A percentile compares a stretch with the other conserved stretches of the same genome.
phyloP scores from a whole-genome alignment of 129 eudicot species.

The Tagetes erecta region DNA sequence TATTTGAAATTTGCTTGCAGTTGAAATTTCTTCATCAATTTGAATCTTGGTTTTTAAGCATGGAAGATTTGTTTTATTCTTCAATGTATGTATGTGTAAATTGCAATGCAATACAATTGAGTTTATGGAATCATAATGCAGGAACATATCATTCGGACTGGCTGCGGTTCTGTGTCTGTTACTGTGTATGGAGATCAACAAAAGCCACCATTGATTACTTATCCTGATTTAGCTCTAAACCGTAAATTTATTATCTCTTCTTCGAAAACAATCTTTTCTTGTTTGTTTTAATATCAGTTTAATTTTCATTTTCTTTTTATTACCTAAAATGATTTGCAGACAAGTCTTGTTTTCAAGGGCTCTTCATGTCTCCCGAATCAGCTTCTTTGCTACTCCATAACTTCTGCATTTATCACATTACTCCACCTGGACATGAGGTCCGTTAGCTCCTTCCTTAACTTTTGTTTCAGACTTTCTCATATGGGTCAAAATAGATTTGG shows the following conservation, averaged over 20 bases:
- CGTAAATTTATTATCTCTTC: conserved; percentile 44
- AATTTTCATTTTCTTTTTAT: not conserved
- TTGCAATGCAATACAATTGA: no score
- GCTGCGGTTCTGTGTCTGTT: conserved; percentile 85
- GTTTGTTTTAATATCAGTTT: not conserved
- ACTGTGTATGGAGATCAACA: conserved; percentile 92
- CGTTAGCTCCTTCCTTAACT: conserved; percentile 31
- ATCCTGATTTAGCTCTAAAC: conserved; percentile 93
- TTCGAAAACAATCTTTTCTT: not conserved
- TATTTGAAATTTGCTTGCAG: no score
- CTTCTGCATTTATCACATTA: conserved; percentile 93
- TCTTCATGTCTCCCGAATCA: conserved; percentile 87
- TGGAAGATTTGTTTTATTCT: no score
- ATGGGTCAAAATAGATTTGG: not conserved
- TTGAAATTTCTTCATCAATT: no score
- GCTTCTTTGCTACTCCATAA: conserved; percentile 92
- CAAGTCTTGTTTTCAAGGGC: conserved; percentile 88
- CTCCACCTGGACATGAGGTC: conserved; percentile 99
- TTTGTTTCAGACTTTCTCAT: conserved; percentile 9
- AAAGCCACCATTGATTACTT: conserved; percentile 90
- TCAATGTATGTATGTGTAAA: no score
- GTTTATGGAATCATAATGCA: conserved; percentile 33
- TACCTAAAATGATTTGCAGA: conserved; percentile 46
- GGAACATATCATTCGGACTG: conserved; percentile 82
- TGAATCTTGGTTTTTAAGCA: no score